A percentile compares a stretch with the other conserved stretches of the same genome.
These are phyloP conservation scores for Guadua angustifolia DNA, from an alignment of 176 grass and related monocot species.

Conservation along the genomic window DNA sequence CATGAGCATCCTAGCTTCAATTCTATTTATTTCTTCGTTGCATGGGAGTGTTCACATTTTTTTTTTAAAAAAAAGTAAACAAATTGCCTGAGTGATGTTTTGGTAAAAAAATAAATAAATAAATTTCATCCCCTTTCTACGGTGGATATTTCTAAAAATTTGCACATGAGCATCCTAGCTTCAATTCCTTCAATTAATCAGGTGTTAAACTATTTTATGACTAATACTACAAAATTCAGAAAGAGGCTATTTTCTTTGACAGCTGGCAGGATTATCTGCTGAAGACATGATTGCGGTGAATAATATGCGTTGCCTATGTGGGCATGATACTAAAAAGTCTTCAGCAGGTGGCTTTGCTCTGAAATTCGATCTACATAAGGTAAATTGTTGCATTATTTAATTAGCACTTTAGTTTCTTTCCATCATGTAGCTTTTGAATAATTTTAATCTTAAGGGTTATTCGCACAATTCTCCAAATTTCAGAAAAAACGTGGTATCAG, in stretches of 20 bases:
- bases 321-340: constrained; percentile 67
- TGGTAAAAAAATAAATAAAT: not conserved
- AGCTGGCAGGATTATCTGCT: constrained; percentile 73
- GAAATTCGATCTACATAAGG: constrained; percentile 83
- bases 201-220: not conserved
- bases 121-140: not conserved
- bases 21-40: not conserved
- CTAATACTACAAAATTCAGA: not conserved
- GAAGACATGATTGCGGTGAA: constrained; percentile 79
- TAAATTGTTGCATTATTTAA: constrained; percentile 38
- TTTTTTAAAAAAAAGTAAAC: not conserved
- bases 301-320: constrained; percentile 71
- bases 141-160: not conserved
- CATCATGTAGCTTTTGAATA: not conserved
- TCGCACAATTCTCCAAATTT: constrained; percentile 32
- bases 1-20: not conserved
- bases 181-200: not conserved
- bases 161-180: not conserved
- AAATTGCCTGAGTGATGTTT: not conserved
- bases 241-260: constrained; percentile 38
- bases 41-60: not conserved
- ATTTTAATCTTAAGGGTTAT: constrained; percentile 15
- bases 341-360: constrained; percentile 64
- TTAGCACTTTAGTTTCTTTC: not conserved
- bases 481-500: constrained; percentile 76